Evolutionary conservation across 2,329 filamentous ascomycete species (phyloP), one percentile per base, ranked within the genome.

Genomic region (Lecanosticta acicola): DNA sequence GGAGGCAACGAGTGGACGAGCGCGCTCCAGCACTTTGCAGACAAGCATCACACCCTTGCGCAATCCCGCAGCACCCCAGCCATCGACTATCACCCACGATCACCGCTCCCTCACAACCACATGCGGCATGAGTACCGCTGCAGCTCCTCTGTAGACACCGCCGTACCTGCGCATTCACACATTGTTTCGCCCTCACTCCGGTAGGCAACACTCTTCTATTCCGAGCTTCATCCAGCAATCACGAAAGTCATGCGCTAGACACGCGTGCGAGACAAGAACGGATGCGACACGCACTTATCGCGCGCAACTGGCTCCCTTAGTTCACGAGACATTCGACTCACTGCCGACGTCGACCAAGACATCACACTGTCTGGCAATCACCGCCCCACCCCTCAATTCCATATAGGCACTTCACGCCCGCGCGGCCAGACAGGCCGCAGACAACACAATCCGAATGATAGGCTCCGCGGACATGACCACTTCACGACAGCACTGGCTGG

Each of bases 401-500:
- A 29, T 29, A 29, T 29, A 29, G 24, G 11, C 11, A 5, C 24
- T 29, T 7, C 5, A 5, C 24, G 5, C 11, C 20, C 20, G 42
- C 41, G 43, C 44, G 40, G 41, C 49, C 41, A 26, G 20, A 32
- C 45, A 45, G 39, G 41, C 33, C 49, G 45, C 49, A 38, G 11
- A 24, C 32, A 32, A 3, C 35, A 19, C 39, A 14, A 21, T 26
- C 37, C 50, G 44, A 47, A 54, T 54, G 46, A 52, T 52, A 46
- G 41, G 49, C 48, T 17, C 35, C 8, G 8, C 35, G 14, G 35
- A 37, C 17, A 18, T 37, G 38, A 44, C 45, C 21, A 54, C 51
- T 32, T 49, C 53, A n/a, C 43, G 51, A 36, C 51, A 51, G 44
- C 52, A 54, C 21, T 53, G 47, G 39, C 51, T 46, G 32, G 55